phyloP scores from a whole-genome alignment of 495 filamentous ascomycete genomes.

The Aspergillus asperescens region DNA sequence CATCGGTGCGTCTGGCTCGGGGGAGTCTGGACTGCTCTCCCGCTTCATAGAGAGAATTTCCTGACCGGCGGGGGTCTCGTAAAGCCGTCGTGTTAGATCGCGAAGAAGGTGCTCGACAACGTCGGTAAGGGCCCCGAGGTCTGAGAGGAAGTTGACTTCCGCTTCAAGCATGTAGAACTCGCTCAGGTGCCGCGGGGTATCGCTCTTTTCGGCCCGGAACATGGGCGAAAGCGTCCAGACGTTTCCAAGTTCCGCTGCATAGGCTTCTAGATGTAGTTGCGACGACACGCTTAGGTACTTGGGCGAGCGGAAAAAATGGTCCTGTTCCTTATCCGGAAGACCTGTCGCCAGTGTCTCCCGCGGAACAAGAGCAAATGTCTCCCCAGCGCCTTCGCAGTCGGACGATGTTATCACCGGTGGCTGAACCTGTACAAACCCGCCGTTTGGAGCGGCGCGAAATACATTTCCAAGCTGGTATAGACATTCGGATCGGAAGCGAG shows the following conservation, averaged over 20 bases:
- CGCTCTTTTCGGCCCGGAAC: conserved; percentile 90
- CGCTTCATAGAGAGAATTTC: conserved; percentile 55
- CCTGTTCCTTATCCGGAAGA: conserved; percentile 21
- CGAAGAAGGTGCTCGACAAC: conserved; percentile 74
- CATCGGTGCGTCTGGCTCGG: conserved; percentile 28
- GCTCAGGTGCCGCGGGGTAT: conserved; percentile 89
- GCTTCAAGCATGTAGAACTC: conserved; percentile 99
- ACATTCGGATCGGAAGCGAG: conserved; percentile 84
- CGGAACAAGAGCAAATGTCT: conserved; percentile 75
- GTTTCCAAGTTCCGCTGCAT: conserved; percentile 78
- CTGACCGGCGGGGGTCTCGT: conserved; percentile 50
- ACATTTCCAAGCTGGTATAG: conserved; percentile 67
- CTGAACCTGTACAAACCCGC: conserved; percentile 79
- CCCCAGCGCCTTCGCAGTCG: conserved; percentile 94
- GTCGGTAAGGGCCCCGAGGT: conserved; percentile 64
- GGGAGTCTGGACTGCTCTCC: conserved; percentile 26
- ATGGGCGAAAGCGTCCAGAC: conserved; percentile 94
- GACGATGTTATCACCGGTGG: conserved; percentile 94
- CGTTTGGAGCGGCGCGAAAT: conserved; percentile 52
- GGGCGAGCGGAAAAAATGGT: conserved; percentile 73
- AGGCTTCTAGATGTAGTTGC: conserved; percentile 90
- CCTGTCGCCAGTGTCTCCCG: conserved; percentile 30
- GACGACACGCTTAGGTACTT: conserved; percentile 96
- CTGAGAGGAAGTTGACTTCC: conserved; percentile 72
- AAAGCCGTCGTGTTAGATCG: conserved; percentile 51